Percentiles rank a stretch among this genome's conserved stretches.
Conservation (phyloP, 805 yeast genomes). For the Ogataea trehalophila region DNA sequence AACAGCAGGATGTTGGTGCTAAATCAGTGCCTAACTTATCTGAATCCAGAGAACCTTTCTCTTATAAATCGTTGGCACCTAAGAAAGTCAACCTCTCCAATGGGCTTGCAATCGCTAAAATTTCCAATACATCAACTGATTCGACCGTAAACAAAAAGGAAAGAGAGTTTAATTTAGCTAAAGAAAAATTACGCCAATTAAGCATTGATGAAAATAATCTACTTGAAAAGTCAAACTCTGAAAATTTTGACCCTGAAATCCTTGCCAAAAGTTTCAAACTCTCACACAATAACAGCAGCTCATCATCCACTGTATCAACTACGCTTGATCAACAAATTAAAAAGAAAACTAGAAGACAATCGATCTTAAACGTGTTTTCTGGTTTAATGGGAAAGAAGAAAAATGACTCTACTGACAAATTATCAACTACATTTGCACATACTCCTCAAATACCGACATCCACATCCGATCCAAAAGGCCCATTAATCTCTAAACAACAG, state of each 20-base stretch:
- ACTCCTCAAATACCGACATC: neutral
- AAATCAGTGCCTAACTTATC: slow-evolving; percentile 8
- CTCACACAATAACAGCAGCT: too few species aligned
- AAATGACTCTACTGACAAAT: too few species aligned
- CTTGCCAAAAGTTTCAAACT: slow-evolving; percentile 11
- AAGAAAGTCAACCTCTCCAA: neutral
- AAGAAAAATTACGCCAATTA: neutral
- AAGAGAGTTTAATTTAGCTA: neutral
- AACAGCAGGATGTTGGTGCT: neutral
- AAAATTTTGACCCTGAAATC: slow-evolving; percentile 16
- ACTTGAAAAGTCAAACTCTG: neutral
- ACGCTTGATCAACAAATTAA: neutral
- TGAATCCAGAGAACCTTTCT: neutral
- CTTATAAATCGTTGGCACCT: slow-evolving; percentile 1
- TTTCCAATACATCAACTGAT: neutral
- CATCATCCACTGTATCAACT: too few species aligned
- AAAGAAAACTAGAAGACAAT: slow-evolving; percentile 18
- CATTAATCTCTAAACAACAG: neutral
- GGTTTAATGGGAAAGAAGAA: slow-evolving; percentile 2
- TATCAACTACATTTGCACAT: neutral
- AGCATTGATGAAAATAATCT: neutral
- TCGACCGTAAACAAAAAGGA: neutral
- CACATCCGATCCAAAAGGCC: neutral
- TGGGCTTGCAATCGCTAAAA: too few species aligned
- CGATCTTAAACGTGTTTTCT: slow-evolving; percentile 25